Conservation (phyloP, 192 early-diverging fungal genomes). For the Powellomyces hirtus region DNA sequence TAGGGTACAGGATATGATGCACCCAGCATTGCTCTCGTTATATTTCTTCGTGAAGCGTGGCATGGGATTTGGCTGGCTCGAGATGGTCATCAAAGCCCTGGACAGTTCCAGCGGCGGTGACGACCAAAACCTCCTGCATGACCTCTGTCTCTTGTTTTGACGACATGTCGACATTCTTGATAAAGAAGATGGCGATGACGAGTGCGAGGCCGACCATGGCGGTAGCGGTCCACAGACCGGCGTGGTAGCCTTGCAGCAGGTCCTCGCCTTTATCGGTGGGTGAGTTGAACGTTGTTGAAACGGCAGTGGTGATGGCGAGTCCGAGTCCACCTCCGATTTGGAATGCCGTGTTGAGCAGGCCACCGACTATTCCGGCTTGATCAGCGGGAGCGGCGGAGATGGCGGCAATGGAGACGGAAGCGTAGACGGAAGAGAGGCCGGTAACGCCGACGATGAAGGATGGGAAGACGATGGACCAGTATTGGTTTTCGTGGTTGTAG, state of each 20-base stretch:
- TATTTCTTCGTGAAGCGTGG: no score
- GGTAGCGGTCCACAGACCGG: slow-evolving; percentile 24
- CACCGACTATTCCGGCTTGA: slow-evolving; percentile 30
- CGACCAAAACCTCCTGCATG: no score
- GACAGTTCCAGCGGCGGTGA: no score
- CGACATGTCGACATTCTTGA: no score
- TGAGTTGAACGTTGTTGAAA: slow-evolving; percentile 20
- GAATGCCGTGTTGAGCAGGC: slow-evolving; percentile 35
- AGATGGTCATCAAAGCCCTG: no score
- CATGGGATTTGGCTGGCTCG: no score
- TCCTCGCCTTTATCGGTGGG: background rate
- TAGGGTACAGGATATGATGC: no score
- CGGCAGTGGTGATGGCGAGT: slow-evolving; percentile 28
- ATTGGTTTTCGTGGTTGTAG: slow-evolving; percentile 23
- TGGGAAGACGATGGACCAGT: slow-evolving; percentile 23
- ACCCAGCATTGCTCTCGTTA: no score
- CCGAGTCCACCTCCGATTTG: slow-evolving; percentile 30
- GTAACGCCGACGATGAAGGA: slow-evolving; percentile 2
- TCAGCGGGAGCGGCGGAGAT: slow-evolving; percentile 12
- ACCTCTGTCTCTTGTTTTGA: no score
- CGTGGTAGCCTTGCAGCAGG: slow-evolving; percentile 26
- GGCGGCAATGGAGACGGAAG: slow-evolving; percentile 13
- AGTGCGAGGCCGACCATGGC: slow-evolving; percentile 14
- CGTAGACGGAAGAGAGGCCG: slow-evolving; percentile 10
- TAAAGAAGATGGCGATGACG: slow-evolving; percentile 20